Percentiles rank a stretch among this genome's conserved stretches.
Conservation (phyloP, 2,329 filamentous ascomycete species). For the Paecilomyces formosus region DNA sequence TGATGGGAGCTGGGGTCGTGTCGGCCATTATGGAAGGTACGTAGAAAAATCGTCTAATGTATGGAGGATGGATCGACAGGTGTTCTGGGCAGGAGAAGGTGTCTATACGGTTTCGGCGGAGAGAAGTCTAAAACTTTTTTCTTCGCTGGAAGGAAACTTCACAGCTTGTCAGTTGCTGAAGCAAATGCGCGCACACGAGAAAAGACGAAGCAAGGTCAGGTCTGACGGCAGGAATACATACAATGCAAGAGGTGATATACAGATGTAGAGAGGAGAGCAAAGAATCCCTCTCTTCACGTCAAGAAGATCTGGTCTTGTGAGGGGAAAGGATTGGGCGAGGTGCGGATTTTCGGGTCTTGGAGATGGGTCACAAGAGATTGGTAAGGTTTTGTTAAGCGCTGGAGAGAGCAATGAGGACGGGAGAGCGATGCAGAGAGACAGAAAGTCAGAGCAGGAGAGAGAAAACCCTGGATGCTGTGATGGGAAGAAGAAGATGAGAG, state of each 20-base stretch:
- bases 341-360: conserved; percentile 16
- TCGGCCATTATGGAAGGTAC: conserved; percentile 29
- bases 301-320: conserved; percentile 10
- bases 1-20: conserved; percentile 32
- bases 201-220: background rate
- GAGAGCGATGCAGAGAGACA: conserved; percentile 11
- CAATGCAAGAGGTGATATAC: conserved; percentile 20
- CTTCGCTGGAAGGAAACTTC: conserved; percentile 14
- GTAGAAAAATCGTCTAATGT: conserved; percentile 10
- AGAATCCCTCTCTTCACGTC: conserved; percentile 1
- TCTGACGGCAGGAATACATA: conserved; percentile 9
- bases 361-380: conserved; percentile 4
- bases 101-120: conserved; percentile 12
- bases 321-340: conserved; percentile 16
- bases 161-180: conserved; percentile 10
- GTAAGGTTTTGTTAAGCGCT: background rate
- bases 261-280: conserved; percentile 11
- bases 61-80: conserved; percentile 1
- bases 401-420: conserved; percentile 4
- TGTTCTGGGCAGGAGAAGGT: conserved; percentile 6
- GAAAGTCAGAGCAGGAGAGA: conserved; percentile 1
- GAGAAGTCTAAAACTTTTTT: conserved; percentile 14
- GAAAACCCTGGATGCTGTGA: background rate
- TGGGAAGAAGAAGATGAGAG: background rate
- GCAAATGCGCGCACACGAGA: background rate